Evolutionary conservation across 1,284 basidiomycete species (phyloP).

Genomic region (Fomitopsis palustris): DNA sequence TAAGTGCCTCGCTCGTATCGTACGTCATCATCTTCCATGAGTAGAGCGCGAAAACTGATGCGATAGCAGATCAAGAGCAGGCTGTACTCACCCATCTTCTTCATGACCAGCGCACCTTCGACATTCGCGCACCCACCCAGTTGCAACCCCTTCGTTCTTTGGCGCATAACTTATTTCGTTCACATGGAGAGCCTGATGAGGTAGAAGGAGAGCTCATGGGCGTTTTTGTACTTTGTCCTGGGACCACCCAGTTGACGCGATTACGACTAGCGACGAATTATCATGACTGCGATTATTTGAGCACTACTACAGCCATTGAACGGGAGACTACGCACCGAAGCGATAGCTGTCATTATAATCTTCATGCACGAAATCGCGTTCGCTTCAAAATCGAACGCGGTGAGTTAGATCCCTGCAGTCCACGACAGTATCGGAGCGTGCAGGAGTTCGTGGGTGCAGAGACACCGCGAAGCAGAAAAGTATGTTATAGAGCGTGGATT

Average conservation of each 20-base stretch:
- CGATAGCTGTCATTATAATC: no score
- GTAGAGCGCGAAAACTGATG: background rate
- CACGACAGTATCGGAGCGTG: no score
- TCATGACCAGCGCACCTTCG: background rate
- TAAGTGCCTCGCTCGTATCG: background rate
- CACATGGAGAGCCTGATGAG: background rate
- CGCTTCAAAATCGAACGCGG: no score
- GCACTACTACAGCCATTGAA: no score
- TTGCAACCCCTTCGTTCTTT: background rate
- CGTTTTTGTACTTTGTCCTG: background rate
- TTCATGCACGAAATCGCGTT: no score
- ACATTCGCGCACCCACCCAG: background rate
- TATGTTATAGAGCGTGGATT: no score
- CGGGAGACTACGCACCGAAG: no score
- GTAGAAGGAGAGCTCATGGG: background rate
- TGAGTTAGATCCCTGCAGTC: no score
- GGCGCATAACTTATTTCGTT: conserved; percentile 1
- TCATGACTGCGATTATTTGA: background rate
- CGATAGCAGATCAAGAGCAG: background rate
- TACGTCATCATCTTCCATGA: background rate
- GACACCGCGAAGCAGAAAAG: no score
- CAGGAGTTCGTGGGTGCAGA: no score
- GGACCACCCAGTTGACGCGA: background rate
- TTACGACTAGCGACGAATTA: background rate
- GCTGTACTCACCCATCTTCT: background rate